Conservation (phyloP, 176 grass and related monocot genomes). For the Juncus inflexus region DNA sequence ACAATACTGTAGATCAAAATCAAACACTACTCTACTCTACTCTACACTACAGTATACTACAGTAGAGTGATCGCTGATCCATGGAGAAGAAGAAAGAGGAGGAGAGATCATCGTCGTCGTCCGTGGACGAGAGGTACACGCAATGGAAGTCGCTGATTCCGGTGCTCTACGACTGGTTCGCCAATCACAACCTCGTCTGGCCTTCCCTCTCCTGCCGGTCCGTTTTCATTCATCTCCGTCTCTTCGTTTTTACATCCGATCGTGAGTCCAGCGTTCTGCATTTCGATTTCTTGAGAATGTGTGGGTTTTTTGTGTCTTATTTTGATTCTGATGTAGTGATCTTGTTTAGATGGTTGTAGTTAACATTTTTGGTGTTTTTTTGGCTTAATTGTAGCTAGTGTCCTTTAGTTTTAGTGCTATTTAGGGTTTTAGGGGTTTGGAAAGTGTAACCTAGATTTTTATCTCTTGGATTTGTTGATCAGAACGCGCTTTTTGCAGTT, state of each 20-base stretch:
- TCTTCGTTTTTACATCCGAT: not conserved
- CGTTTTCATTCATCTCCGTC: not conserved
- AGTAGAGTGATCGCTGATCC: not conserved
- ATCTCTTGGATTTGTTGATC: no score
- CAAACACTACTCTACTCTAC: no score
- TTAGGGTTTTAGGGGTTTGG: not conserved
- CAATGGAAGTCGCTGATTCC: conserved; percentile 91
- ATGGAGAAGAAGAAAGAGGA: conserved; percentile 44
- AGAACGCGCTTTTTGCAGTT: no score
- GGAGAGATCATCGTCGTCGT: conserved; percentile 28
- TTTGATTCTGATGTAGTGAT: conserved; percentile 24
- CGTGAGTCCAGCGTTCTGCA: not conserved
- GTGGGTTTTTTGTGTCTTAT: conserved; percentile 43
- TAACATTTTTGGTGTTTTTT: not conserved
- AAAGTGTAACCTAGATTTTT: no score
- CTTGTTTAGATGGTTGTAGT: not conserved
- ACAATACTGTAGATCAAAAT: no score
- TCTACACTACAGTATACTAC: no score
- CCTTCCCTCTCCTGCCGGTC: conserved; percentile 90
- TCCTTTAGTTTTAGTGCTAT: not conserved
- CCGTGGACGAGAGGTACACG: conserved; percentile 65
- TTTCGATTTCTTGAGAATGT: not conserved
- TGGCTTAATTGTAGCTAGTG: not conserved
- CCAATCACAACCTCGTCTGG: conserved; percentile 92
- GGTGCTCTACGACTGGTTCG: conserved; percentile 89